Conservation (phyloP, 2,329 filamentous ascomycete species). For the Ploettnerulaceae sp. region DNA sequence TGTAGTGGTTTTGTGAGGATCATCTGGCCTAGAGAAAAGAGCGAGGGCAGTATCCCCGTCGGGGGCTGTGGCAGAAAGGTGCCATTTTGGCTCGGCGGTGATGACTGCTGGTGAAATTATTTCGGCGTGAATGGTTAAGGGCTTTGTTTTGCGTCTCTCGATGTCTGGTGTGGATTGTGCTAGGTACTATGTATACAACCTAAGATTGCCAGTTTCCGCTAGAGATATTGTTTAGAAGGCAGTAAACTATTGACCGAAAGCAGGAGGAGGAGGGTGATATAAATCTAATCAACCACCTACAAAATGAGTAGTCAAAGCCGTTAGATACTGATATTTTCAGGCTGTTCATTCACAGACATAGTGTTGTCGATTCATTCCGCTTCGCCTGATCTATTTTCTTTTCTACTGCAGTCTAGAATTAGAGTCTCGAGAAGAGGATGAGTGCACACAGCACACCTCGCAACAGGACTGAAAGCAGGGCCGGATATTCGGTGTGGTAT, state of each 20-base stretch:
- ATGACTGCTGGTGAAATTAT: constrained; percentile 15
- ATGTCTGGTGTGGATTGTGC: constrained; percentile 15
- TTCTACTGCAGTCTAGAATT: too few relatives aligned
- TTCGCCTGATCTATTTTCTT: neutral
- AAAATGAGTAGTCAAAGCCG: neutral
- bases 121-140: constrained; percentile 32
- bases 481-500: neutral
- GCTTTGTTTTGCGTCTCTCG: constrained; percentile 24
- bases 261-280: neutral
- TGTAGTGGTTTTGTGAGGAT: constrained; percentile 43
- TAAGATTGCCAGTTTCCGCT: constrained; percentile 1
- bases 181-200: neutral
- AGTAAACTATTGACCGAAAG: neutral
- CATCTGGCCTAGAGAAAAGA: constrained; percentile 44
- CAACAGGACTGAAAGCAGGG: neutral
- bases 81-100: constrained; percentile 29
- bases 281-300: neutral
- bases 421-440: too few relatives aligned
- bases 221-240: constrained; percentile 5
- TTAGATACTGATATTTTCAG: neutral
- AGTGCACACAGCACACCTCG: too few relatives aligned
- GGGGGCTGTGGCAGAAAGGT: constrained; percentile 25
- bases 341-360: neutral
- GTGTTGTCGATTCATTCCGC: constrained; percentile 1
- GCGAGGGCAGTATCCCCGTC: constrained; percentile 47